Evolutionary conservation across 345 rosid genomes (phyloP).

Genomic region (Leavenworthia alabamica): DNA sequence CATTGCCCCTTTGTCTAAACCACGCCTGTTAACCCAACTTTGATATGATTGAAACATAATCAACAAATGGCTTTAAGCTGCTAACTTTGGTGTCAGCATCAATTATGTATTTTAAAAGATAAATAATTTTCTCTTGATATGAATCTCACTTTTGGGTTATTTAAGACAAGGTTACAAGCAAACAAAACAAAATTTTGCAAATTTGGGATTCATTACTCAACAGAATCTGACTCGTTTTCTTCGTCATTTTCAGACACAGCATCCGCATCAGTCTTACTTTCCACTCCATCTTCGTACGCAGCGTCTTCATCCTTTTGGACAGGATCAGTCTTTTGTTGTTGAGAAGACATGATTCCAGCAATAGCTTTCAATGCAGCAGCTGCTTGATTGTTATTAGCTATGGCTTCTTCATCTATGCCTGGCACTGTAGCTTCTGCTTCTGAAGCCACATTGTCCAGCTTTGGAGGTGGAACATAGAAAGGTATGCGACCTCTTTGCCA

Average conservation of each 20-base stretch:
- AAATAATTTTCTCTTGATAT: neutral
- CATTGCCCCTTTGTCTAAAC: conserved; percentile 18
- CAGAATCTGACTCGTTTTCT: neutral
- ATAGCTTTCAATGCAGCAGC: conserved; percentile 74
- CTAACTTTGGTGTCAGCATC: too few species aligned
- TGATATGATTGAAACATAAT: too few species aligned
- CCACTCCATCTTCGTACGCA: conserved; percentile 8
- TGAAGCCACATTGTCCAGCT: conserved; percentile 26
- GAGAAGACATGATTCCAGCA: conserved; percentile 63
- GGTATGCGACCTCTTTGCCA: conserved; percentile 96
- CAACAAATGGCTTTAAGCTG: too few species aligned
- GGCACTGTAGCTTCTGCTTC: conserved; percentile 36
- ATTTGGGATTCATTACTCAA: neutral
- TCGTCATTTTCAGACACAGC: too few species aligned
- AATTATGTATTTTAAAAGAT: neutral
- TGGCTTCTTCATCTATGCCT: conserved; percentile 42
- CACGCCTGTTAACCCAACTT: too few species aligned
- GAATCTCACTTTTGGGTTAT: neutral
- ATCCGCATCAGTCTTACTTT: conserved; percentile 9
- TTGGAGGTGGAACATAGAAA: conserved; percentile 79
- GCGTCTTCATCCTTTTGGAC: conserved; percentile 49
- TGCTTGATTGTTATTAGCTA: conserved; percentile 39
- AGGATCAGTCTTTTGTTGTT: conserved; percentile 65
- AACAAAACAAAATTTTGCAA: conserved; percentile 8
- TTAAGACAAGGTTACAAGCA: neutral